Evolutionary conservation across 129 eudicot species (phyloP).

Genomic region (Flaveria bidentis): DNA sequence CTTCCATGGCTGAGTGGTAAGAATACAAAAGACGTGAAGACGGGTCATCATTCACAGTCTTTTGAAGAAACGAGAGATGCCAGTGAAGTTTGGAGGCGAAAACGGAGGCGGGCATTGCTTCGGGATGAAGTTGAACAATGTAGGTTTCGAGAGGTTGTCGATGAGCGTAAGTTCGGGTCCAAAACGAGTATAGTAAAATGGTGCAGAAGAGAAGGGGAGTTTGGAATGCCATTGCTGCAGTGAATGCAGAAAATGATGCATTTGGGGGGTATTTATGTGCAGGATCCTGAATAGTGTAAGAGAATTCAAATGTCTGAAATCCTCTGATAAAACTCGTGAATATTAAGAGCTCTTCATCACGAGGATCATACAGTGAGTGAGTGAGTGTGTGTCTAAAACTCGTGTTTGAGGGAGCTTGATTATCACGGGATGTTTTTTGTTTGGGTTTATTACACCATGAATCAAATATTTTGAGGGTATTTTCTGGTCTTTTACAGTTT

Average conservation of each 20-base stretch:
- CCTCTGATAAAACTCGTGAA: constrained; percentile 78
- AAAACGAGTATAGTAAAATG: constrained; percentile 25
- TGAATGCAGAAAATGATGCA: constrained; percentile 14
- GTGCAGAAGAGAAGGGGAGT: constrained; percentile 18
- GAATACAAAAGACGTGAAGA: constrained; percentile 84
- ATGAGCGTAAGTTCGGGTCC: constrained; percentile 30
- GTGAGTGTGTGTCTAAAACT: not conserved
- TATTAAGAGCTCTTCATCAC: constrained; percentile 54
- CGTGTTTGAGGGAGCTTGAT: constrained; percentile 26
- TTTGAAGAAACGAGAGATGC: constrained; percentile 78
- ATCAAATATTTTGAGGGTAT: not conserved
- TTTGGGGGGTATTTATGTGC: constrained; percentile 59
- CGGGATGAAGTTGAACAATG: constrained; percentile 81
- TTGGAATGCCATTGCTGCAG: constrained; percentile 44
- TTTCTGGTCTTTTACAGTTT: not conserved
- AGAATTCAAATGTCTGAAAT: constrained; percentile 38
- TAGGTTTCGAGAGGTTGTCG: constrained; percentile 53
- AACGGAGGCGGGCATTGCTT: constrained; percentile 34
- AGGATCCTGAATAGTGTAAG: not conserved
- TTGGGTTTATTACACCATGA: constrained; percentile 33
- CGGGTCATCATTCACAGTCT: constrained; percentile 36
- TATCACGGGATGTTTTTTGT: constrained; percentile 51
- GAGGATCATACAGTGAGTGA: constrained; percentile 37
- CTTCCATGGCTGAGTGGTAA: constrained; percentile 78
- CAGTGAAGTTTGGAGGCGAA: constrained; percentile 68